Percentiles rank a stretch among this genome's conserved stretches.
Evolutionary conservation across 176 grass and related monocot genomes (phyloP).

Genomic region (Avena eriantha): DNA sequence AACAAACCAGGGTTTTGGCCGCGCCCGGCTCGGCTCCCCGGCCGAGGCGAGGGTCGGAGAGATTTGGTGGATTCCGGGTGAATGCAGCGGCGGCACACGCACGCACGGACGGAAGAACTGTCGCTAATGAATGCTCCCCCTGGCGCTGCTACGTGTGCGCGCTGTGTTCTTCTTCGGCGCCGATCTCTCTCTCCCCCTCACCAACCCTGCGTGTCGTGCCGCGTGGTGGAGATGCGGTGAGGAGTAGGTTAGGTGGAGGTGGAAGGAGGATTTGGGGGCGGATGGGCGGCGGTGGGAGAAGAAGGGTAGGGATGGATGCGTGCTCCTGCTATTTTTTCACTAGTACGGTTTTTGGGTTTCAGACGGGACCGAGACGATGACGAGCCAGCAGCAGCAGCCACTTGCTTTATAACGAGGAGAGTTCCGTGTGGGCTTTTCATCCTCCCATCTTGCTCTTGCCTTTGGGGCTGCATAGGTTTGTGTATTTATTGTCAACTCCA

Average conservation of each 20-base stretch:
- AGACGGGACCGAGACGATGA: too few relatives aligned
- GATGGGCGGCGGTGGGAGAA: slow-evolving; percentile 18
- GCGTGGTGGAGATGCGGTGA: slow-evolving; percentile 34
- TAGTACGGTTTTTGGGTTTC: too few relatives aligned
- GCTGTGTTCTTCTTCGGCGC: not conserved
- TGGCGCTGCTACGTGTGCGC: not conserved
- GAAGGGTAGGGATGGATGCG: not conserved
- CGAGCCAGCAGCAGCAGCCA: too few relatives aligned
- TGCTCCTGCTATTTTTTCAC: too few relatives aligned
- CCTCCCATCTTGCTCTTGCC: too few relatives aligned
- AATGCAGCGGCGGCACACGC: slow-evolving; percentile 27
- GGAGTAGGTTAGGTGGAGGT: slow-evolving; percentile 23
- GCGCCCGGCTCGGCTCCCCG: slow-evolving; percentile 7
- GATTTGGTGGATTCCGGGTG: slow-evolving; percentile 31
- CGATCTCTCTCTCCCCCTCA: slow-evolving; percentile 27
- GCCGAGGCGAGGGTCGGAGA: slow-evolving; percentile 1
- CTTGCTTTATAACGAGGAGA: too few relatives aligned
- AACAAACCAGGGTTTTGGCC: slow-evolving; percentile 44
- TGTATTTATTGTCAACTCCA: too few relatives aligned
- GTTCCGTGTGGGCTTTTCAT: too few relatives aligned
- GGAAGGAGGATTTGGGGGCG: slow-evolving; percentile 10
- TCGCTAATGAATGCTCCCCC: not conserved
- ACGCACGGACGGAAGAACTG: not conserved
- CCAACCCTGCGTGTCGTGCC: slow-evolving; percentile 33
- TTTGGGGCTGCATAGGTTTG: too few relatives aligned